Evolutionary conservation across 305 asterid species (phyloP).

Genomic region (Solanum hybrid): DNA sequence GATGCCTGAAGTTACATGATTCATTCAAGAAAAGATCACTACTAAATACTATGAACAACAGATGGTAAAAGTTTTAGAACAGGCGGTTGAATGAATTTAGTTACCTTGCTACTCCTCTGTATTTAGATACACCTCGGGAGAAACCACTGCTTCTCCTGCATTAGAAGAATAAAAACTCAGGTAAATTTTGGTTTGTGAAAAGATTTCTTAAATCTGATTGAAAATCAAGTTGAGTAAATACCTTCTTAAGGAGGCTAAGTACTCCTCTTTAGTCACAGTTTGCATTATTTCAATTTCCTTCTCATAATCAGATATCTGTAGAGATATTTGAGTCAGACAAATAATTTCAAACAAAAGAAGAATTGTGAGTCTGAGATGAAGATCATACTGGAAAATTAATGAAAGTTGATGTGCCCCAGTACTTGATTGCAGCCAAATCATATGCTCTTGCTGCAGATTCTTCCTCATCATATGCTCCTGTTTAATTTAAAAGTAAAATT

Average conservation of each 20-base stretch:
- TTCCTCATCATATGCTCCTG: constrained; percentile 63
- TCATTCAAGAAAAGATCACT: neutral
- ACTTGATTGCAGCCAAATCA: constrained; percentile 64
- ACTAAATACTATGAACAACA: neutral
- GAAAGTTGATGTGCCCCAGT: constrained; percentile 65
- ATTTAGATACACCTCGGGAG: constrained; percentile 77
- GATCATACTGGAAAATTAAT: constrained; percentile 47
- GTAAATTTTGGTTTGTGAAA: neutral
- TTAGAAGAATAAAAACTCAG: neutral
- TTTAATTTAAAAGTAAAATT: neutral
- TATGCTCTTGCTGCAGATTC: constrained; percentile 77
- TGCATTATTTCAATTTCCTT: constrained; percentile 58
- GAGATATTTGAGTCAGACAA: constrained; percentile 5
- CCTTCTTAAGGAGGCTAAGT: constrained; percentile 74
- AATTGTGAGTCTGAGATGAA: neutral
- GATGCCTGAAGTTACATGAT: constrained; percentile 45
- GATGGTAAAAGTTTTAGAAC: neutral
- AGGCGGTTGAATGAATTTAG: neutral
- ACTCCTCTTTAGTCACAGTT: constrained; percentile 65
- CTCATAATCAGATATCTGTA: constrained; percentile 58
- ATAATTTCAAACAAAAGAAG: neutral
- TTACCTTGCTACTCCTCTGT: constrained; percentile 91
- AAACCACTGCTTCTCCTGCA: constrained; percentile 68
- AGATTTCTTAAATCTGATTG: neutral
- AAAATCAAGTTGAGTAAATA: neutral